phyloP scores from a whole-genome alignment of 306 rosid species.

The Cicer yamashitae region DNA sequence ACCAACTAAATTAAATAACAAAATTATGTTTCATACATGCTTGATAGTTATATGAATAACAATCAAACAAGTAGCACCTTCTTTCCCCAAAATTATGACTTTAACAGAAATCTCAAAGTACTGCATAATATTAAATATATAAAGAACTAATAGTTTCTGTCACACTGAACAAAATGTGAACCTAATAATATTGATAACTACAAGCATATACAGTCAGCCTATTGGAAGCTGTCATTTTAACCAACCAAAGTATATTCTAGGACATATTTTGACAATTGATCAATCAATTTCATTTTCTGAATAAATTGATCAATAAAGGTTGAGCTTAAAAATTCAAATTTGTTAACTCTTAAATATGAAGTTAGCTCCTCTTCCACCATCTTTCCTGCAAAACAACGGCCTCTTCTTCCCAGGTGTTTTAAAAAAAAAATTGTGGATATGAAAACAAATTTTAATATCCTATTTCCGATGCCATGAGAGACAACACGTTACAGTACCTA shows the following conservation, averaged over 20 bases:
- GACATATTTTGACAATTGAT: background rate
- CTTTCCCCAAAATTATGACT: slow-evolving; percentile 12
- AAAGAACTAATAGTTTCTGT: slow-evolving; percentile 1
- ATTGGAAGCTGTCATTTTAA: slow-evolving; percentile 14
- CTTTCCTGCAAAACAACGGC: slow-evolving; percentile 10
- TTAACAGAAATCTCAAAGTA: background rate
- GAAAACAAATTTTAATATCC: background rate
- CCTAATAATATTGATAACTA: slow-evolving; percentile 7
- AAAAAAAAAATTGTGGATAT: background rate
- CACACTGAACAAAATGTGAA: slow-evolving; percentile 2
- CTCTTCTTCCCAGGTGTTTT: background rate
- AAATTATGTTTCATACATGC: background rate
- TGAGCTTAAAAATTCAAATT: slow-evolving; percentile 21
- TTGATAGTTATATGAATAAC: slow-evolving; percentile 3
- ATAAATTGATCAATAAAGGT: background rate
- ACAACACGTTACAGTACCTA: slow-evolving; percentile 25
- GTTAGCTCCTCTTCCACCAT: slow-evolving; percentile 2
- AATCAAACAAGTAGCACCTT: slow-evolving; percentile 8
- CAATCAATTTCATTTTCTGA: slow-evolving; percentile 18
- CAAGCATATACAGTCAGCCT: background rate
- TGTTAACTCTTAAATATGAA: slow-evolving; percentile 13
- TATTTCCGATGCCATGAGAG: slow-evolving; percentile 19
- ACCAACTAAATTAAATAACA: slow-evolving; percentile 1
- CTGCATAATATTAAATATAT: slow-evolving; percentile 24
- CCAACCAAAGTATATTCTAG: background rate